Evolutionary conservation across 768 basidiomycete genomes (phyloP), one percentile per base, ranked within the genome.

Genomic region (Boletus patriciae): DNA sequence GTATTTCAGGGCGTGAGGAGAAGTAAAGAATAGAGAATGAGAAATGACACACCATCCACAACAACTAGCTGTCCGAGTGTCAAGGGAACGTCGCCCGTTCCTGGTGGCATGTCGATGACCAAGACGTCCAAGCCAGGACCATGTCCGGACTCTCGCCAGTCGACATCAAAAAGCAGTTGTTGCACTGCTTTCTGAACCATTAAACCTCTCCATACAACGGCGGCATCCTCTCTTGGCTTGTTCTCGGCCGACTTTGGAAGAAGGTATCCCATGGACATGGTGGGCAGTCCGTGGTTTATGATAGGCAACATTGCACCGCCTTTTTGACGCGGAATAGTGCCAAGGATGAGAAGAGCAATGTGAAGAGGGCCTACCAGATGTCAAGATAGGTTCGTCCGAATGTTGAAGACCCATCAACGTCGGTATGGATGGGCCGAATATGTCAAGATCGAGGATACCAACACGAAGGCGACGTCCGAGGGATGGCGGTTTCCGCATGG

Each of bases 131-230:
- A 73, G 4, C 83, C 83, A 0, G 70, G 74, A 16, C 75, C 68
- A 43, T 56, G 37, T 44, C 47, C 65, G 6, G 57, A 62, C 21
- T 70, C 71, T 36, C 80, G 70, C 95, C 96, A 98, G 70, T 98
- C 95, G 6, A 97, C 93, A 62, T 98, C 94, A 65, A 99, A 98
- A 1, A 98, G 80, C 0, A 98, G 79, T 68, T 98, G 95, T 69
- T 98, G 95, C 0, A 95, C 93, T 25, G 95, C 94, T 68, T 98
- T 98, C 74, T 96, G 94, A 1, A 98, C 96, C 96, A 98, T 98
- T 21, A 97, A 81, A 3, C 96, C 96, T 25, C 96, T 82, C 96
- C 96, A 99, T 31, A 96, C 92, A 33, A 98, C 80, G 0, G 94
- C 87, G 0, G 86, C 84, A 67, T 95, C 92, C 36, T 79, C 79